A percentile compares a stretch with the other conserved stretches of the same genome.
Evolutionary conservation across 306 rosid genomes (phyloP).

Genomic region (Albizia julibrissin): DNA sequence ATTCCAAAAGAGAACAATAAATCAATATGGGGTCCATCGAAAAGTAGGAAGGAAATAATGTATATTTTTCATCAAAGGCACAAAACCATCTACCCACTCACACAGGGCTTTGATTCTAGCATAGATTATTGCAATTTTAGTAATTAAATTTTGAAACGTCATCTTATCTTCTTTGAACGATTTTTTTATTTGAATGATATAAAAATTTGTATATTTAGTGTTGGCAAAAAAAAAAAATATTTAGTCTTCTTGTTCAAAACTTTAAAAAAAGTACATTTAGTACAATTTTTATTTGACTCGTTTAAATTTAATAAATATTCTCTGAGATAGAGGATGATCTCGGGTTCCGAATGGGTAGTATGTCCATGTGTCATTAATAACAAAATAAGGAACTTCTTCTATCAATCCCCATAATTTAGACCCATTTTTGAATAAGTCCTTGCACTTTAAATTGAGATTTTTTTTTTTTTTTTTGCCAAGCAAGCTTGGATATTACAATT

Average conservation of each 20-base stretch:
- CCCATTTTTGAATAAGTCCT: too few relatives aligned
- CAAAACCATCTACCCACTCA: neutral
- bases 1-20: neutral
- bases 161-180: neutral
- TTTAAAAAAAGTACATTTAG: neutral
- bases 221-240: neutral
- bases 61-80: neutral
- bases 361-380: neutral
- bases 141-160: neutral
- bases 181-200: neutral
- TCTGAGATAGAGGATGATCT: neutral
- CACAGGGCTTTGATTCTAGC: neutral
- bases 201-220: neutral
- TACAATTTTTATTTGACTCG: neutral
- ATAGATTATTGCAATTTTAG: too few relatives aligned
- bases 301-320: neutral
- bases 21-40: neutral
- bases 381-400: neutral
- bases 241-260: neutral
- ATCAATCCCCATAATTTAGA: neutral
- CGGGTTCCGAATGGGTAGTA: neutral
- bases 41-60: neutral
- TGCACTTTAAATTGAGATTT: too few relatives aligned
- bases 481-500: too few relatives aligned
- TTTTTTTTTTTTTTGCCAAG: too few relatives aligned